These are phyloP conservation scores for Candolleomyces aberdarensis DNA, from an alignment of 768 basidiomycete species.

Conservation along the genomic window DNA sequence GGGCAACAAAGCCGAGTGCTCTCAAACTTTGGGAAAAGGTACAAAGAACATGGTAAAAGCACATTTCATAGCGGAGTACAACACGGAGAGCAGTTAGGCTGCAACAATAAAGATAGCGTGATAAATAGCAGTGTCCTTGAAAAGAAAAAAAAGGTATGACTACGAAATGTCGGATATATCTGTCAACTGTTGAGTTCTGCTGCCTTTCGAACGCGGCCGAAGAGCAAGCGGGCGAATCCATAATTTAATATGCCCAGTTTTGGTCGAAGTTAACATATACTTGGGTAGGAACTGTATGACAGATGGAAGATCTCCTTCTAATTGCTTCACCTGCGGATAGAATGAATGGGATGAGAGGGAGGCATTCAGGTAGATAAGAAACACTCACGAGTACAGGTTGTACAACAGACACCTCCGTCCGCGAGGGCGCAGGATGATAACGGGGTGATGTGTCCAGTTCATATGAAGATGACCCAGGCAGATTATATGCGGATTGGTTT, in stretches of 20 bases:
- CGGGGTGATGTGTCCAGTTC: slow-evolving; percentile 44
- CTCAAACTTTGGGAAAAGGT: no score
- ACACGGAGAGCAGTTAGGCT: background rate
- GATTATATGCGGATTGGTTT: slow-evolving; percentile 56
- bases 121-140: background rate
- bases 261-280: slow-evolving; percentile 75
- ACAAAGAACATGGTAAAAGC: background rate
- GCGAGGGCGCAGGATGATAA: slow-evolving; percentile 86
- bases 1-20: no score
- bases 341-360: slow-evolving; percentile 3
- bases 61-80: background rate
- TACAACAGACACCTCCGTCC: slow-evolving; percentile 86
- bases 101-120: background rate
- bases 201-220: slow-evolving; percentile 30
- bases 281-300: slow-evolving; percentile 75
- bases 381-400: slow-evolving; percentile 81
- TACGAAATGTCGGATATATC: slow-evolving; percentile 24
- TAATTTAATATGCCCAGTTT: slow-evolving; percentile 72
- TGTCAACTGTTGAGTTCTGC: slow-evolving; percentile 13
- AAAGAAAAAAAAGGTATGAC: background rate
- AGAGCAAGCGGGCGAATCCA: slow-evolving; percentile 78
- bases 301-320: slow-evolving; percentile 79
- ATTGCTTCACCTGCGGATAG: slow-evolving; percentile 61
- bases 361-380: background rate
- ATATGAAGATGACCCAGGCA: slow-evolving; percentile 39